Evolutionary conservation across 495 filamentous ascomycete species (phyloP).

Genomic region (Ramalina intermedia): DNA sequence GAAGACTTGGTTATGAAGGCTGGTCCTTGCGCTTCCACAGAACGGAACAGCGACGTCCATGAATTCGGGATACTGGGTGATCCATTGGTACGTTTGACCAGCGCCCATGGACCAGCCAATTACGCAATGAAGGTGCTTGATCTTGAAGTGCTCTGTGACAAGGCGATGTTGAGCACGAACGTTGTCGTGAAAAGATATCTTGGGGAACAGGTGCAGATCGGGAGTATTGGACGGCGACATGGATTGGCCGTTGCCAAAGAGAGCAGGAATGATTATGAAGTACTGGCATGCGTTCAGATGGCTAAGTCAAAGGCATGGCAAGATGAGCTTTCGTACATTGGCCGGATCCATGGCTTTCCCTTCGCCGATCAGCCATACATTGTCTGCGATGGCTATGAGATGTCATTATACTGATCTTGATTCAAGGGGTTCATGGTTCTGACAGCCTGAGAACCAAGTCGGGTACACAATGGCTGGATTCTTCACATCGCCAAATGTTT

Average conservation of each 20-base stretch:
- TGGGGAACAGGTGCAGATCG: slow-evolving; percentile 40
- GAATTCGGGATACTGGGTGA: slow-evolving; percentile 55
- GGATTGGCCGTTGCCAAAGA: slow-evolving; percentile 63
- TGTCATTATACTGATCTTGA: background rate
- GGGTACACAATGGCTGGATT: slow-evolving; percentile 58
- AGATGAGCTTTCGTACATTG: slow-evolving; percentile 14
- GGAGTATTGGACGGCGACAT: slow-evolving; percentile 53
- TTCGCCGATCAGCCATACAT: slow-evolving; percentile 51
- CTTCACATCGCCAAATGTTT: slow-evolving; percentile 48
- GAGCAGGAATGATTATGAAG: slow-evolving; percentile 55
- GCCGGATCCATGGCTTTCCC: slow-evolving; percentile 44
- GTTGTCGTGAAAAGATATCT: slow-evolving; percentile 52
- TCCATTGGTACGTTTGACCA: slow-evolving; percentile 56
- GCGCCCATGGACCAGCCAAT: slow-evolving; percentile 61
- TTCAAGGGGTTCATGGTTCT: background rate
- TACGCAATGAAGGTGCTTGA: slow-evolving; percentile 47
- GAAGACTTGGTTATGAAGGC: slow-evolving; percentile 58
- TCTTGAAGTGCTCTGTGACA: slow-evolving; percentile 46
- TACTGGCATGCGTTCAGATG: slow-evolving; percentile 20
- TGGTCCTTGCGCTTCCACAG: slow-evolving; percentile 52
- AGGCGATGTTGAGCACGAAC: slow-evolving; percentile 52
- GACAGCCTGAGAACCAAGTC: slow-evolving; percentile 52
- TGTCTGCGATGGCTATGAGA: slow-evolving; percentile 39
- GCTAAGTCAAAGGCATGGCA: background rate
- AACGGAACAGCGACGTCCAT: slow-evolving; percentile 53